A percentile compares a stretch with the other conserved stretches of the same genome.
Evolutionary conservation across 2,329 filamentous ascomycete species (phyloP).

Genomic region (Venturiaceae sp.): DNA sequence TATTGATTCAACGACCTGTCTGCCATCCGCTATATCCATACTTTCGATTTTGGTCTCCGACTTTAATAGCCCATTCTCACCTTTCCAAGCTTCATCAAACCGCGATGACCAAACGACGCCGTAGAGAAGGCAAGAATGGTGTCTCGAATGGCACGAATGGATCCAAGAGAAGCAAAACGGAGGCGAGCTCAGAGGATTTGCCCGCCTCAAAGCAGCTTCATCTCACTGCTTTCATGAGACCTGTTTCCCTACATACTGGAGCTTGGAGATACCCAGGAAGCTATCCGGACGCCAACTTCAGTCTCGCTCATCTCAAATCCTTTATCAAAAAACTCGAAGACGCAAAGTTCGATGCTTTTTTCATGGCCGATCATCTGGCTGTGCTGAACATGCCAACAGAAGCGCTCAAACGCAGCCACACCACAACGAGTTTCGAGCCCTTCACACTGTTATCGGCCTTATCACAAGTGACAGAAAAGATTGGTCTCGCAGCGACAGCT

Average conservation of each 20-base stretch:
- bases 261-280: conserved; percentile 48
- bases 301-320: conserved; percentile 40
- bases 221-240: conserved; percentile 50
- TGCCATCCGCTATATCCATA: background rate
- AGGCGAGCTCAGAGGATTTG: background rate
- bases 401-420: conserved; percentile 47
- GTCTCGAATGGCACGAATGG: background rate
- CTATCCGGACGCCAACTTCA: conserved; percentile 49
- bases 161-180: conserved; percentile 1
- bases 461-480: conserved; percentile 37
- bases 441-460: conserved; percentile 44
- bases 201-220: conserved; percentile 29
- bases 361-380: conserved; percentile 46
- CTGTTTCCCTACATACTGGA: conserved; percentile 45
- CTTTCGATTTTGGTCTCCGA: background rate
- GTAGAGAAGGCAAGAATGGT: background rate
- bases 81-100: background rate
- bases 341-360: conserved; percentile 47
- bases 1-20: too few relatives aligned
- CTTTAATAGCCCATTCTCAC: background rate
- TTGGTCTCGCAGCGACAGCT: conserved; percentile 44
- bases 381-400: conserved; percentile 48
- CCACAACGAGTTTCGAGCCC: conserved; percentile 48
- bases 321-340: conserved; percentile 46
- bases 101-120: conserved; percentile 1